These are phyloP conservation scores for Acidomyces sp. DNA, from an alignment of 495 filamentous ascomycete genomes.

Conservation along the genomic window DNA sequence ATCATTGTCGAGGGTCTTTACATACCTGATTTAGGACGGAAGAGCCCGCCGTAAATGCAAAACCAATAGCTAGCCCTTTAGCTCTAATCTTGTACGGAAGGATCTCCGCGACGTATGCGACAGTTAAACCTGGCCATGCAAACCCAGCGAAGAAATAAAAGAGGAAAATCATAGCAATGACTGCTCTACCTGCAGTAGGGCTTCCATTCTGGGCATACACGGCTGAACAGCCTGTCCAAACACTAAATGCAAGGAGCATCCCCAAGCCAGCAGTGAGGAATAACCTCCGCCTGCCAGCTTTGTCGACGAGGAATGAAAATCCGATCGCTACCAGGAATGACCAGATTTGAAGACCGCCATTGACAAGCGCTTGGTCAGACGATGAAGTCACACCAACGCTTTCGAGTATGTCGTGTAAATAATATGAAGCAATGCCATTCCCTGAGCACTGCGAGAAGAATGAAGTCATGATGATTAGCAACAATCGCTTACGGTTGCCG, in stretches of 20 bases:
- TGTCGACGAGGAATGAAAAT: conserved; percentile 11
- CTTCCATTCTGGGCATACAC: conserved; percentile 15
- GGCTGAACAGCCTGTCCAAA: conserved; percentile 24
- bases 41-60: not conserved
- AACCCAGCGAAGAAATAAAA: conserved; percentile 22
- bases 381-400: conserved; percentile 22
- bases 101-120: conserved; percentile 48
- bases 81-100: conserved; percentile 54
- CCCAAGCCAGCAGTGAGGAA: conserved; percentile 12
- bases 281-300: conserved; percentile 5
- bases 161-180: conserved; percentile 25
- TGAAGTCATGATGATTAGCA: conserved; percentile 6
- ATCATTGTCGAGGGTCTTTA: conserved; percentile 49
- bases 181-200: conserved; percentile 7
- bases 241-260: conserved; percentile 11
- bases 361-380: conserved; percentile 4
- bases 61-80: conserved; percentile 47
- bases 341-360: conserved; percentile 14
- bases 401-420: conserved; percentile 20
- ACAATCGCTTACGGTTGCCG: conserved; percentile 19
- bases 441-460: conserved; percentile 17
- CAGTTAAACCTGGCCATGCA: conserved; percentile 38
- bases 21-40: conserved; percentile 18
- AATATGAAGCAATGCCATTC: conserved; percentile 13
- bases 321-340: conserved; percentile 13